Base-by-base conservation (phyloP, 2,329 filamentous ascomycete genomes). In the Pezicula carpinea region DNA sequence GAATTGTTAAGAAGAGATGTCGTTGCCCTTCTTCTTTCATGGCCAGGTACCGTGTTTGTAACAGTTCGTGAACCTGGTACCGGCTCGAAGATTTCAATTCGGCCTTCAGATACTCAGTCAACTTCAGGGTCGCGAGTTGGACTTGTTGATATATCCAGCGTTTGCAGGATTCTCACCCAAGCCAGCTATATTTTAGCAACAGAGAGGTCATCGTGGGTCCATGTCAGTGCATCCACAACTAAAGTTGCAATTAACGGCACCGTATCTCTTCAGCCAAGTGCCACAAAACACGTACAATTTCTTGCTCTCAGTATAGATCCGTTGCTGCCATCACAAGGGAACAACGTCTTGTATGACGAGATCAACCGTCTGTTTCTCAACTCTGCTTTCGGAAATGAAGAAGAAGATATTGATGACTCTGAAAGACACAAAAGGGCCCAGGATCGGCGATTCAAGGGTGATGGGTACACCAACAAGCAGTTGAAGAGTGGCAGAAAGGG, bases 271-370 rank as follows among this genome's bases (percentile, higher is more conserved):
- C 66, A 73, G 1, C 88, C 91, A 0, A 78, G 79, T 15, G 84
- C 89, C 1, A 87, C 79, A 1, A 89, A 82, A 53, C 77, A 79
- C 17, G 69, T 80, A 2, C 92, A 97, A 57, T 95, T 96, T 61
- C 77, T 97, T 18, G 88, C 87, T 4, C 66, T 96, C 21, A 90
- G 88, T 0, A 77, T 90, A 6, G 69, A 75, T 7, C 88, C 90
- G 0, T 56, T 95, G 2, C 62, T 70, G 1, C 69, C 77, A 19
- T 70, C 75, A 4, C 67, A 70, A 40, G 76, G 76, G 0, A 74
- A 79, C 3, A 86, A 85, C 49, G 66, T 86, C 6, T 64, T 97
- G 0, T 95, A 87, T 56, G 81, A 87, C 44, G 82, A 86, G 48
- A 73, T 96, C 49, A 97, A 97, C 63, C 76, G 74, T 18, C 60